Percentiles rank a stretch among this genome's conserved stretches.
phyloP scores from a whole-genome alignment of 2,329 filamentous ascomycete genomes.

The Hypoxylon sp. region DNA sequence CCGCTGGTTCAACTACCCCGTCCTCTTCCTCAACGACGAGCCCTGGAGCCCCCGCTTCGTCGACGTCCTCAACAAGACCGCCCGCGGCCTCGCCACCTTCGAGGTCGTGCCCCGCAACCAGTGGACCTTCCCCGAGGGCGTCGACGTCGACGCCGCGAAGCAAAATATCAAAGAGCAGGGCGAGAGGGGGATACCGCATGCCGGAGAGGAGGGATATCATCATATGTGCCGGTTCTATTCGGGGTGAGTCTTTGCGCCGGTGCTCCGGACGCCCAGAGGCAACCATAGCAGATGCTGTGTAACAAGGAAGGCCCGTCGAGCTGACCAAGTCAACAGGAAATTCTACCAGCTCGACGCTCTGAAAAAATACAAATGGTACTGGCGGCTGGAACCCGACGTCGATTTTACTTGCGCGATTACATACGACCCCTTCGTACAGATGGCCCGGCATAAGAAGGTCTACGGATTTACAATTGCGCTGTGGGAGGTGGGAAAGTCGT shows the following conservation, averaged over 20 bases:
- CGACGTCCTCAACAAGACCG: slow-evolving; percentile 47
- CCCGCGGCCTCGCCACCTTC: slow-evolving; percentile 50
- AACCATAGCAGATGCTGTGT: neutral
- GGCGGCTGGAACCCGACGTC: slow-evolving; percentile 55
- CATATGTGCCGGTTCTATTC: slow-evolving; percentile 56
- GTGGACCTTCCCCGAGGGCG: slow-evolving; percentile 52
- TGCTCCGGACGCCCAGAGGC: neutral
- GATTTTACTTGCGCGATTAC: slow-evolving; percentile 55
- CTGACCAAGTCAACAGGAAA: slow-evolving; percentile 42
- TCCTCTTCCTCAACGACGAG: slow-evolving; percentile 57
- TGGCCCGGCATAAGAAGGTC: slow-evolving; percentile 53
- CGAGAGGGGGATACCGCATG: slow-evolving; percentile 48
- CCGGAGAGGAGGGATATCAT: slow-evolving; percentile 51
- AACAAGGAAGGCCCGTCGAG: neutral
- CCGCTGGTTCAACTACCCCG: slow-evolving; percentile 56
- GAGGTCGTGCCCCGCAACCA: slow-evolving; percentile 51
- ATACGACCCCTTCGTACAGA: slow-evolving; percentile 58
- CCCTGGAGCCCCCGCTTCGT: slow-evolving; percentile 52
- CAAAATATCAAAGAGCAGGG: slow-evolving; percentile 47
- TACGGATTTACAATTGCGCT: slow-evolving; percentile 56
- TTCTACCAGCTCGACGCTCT: slow-evolving; percentile 54
- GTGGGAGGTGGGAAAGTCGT: slow-evolving; percentile 53
- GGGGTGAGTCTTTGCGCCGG: slow-evolving; percentile 47
- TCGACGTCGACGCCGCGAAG: slow-evolving; percentile 45
- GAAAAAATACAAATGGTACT: slow-evolving; percentile 56